A percentile compares a stretch with the other conserved stretches of the same genome.
Conservation (phyloP, 2,329 filamentous ascomycete species). For the Blumeria hordei region DNA sequence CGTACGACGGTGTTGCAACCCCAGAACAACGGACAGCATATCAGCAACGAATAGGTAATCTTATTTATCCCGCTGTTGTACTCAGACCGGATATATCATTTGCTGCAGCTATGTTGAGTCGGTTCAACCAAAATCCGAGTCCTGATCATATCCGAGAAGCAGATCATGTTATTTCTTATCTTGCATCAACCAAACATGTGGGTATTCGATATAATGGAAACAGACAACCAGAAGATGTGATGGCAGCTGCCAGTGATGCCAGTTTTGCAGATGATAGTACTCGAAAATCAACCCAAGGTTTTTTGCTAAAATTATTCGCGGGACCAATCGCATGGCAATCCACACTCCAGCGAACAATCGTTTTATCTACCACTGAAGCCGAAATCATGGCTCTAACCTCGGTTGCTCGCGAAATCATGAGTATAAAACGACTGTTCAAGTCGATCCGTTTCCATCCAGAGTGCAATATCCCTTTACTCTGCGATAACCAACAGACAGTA, state of each 20-base stretch:
- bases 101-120: not conserved
- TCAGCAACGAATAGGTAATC: not conserved
- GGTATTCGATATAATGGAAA: not conserved
- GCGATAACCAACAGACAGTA: not conserved
- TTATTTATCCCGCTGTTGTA: not conserved
- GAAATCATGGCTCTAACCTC: conserved; percentile 1
- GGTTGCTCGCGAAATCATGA: not conserved
- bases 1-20: not conserved
- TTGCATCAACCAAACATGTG: not conserved
- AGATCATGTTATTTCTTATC: not conserved
- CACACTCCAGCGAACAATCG: not conserved
- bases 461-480: not conserved
- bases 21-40: not conserved
- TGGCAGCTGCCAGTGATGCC: not conserved
- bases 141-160: not conserved
- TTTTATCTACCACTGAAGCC: not conserved
- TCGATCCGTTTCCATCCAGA: not conserved
- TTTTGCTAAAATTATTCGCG: not conserved
- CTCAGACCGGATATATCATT: not conserved
- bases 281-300: not conserved
- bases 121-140: not conserved
- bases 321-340: not conserved
- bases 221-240: not conserved
- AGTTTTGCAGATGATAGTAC: not conserved
- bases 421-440: not conserved